Evolutionary conservation across 2,329 filamentous ascomycete genomes (phyloP), one percentile per base, ranked within the genome.

Genomic region (Penicillium sp.): DNA sequence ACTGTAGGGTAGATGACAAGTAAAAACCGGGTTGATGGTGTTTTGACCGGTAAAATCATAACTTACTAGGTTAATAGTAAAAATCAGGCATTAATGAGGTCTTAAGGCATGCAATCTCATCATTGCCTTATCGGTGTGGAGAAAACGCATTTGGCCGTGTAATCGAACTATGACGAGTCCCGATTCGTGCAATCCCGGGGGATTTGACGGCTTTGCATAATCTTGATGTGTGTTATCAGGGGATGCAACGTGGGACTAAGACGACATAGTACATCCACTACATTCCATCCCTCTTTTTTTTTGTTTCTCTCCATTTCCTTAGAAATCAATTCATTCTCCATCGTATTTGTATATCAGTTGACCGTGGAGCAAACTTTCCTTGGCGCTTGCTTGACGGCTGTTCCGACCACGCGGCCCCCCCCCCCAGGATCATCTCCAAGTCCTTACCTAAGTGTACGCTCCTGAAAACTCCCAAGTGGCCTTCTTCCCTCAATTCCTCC

Each of bases 371-470:
- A 45, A 33, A 21, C 21, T 53, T 53, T 45, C 21, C 50, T 53
- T 53, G 50, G 50, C 50, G n/a, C 42, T 47, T 35, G 21, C 21
- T 53, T 19, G 29, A 53, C 50, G 39, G 50, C 6, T 53, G 17
- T 53, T 53, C 41, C 31, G 50, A 53, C 50, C 50, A 53, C 50
- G 50, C 50, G 50, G 50, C 50, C 50, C 25, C 27, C 33, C 50
- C 50, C 25, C 27, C 33, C 31, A 17, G 41, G 50, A 53, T 47
- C 41, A 53, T 23, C 49, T 52, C 29, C 50, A 44, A 44, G 41
- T 53, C 50, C 31, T 53, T 47, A 44, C 49, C 49, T 52, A 47
- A 53, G 50, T 45, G 31, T 53, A 53, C 31, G 50, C 50, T 53
- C 50, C 50, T 53, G 41, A 47, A 45, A 52, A 44, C 15, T 19